phyloP scores from a whole-genome alignment of 2,329 filamentous ascomycete genomes.

The Penicillium hordei region DNA sequence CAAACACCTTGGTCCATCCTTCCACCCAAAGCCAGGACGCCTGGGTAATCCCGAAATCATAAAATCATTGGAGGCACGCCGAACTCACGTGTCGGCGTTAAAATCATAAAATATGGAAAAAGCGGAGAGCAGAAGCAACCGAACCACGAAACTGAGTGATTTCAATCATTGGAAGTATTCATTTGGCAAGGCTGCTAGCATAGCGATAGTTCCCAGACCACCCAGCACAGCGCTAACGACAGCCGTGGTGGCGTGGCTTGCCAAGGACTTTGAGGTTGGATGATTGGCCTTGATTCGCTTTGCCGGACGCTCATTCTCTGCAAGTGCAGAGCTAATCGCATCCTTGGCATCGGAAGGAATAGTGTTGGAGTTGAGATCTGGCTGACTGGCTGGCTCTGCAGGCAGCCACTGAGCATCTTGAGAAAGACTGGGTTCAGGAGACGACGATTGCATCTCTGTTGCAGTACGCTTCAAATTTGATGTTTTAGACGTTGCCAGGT shows the following conservation, averaged over 20 bases:
- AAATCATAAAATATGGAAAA: slow-evolving; percentile 3
- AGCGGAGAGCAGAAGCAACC: not conserved
- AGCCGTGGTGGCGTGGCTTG: slow-evolving; percentile 42
- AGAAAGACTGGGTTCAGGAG: slow-evolving; percentile 5
- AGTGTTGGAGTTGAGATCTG: slow-evolving; percentile 10
- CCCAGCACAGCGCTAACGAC: slow-evolving; percentile 43
- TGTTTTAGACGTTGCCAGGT: not conserved
- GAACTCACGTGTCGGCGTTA: slow-evolving; percentile 1
- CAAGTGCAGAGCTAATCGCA: slow-evolving; percentile 14
- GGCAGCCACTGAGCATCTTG: slow-evolving; percentile 30
- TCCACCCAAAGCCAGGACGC: slow-evolving; percentile 4
- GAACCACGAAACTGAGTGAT: not conserved
- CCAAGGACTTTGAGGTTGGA: slow-evolving; percentile 23
- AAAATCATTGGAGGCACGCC: slow-evolving; percentile 1
- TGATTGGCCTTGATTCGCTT: slow-evolving; percentile 32
- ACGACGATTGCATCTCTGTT: slow-evolving; percentile 26
- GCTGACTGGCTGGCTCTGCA: slow-evolving; percentile 15
- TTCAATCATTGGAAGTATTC: slow-evolving; percentile 41
- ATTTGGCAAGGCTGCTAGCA: slow-evolving; percentile 44
- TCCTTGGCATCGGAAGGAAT: slow-evolving; percentile 12
- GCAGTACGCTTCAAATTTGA: slow-evolving; percentile 32
- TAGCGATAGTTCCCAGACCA: slow-evolving; percentile 42
- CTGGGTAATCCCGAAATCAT: slow-evolving; percentile 5
- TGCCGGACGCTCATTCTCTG: slow-evolving; percentile 21
- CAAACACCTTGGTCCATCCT: not conserved